phyloP scores from a whole-genome alignment of 805 yeast species.

The Pichia scutulata region DNA sequence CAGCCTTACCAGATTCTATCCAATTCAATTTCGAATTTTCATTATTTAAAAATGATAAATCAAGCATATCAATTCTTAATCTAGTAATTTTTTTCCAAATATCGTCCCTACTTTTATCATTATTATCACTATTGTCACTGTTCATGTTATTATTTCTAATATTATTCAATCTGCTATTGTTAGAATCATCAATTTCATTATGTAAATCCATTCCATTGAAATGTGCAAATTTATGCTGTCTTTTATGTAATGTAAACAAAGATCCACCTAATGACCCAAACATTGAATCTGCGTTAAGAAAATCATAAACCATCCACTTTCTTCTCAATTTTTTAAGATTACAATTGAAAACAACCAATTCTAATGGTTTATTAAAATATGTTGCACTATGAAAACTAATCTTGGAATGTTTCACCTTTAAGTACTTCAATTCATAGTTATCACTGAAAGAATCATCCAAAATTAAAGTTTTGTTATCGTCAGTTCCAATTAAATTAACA shows the following conservation, averaged over 20 bases:
- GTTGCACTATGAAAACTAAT: constrained; percentile 26
- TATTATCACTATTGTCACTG: constrained; percentile 29
- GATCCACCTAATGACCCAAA: constrained; percentile 72
- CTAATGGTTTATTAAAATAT: constrained; percentile 29
- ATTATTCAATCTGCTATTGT: background rate
- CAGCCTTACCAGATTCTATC: constrained; percentile 65
- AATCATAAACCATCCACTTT: constrained; percentile 52
- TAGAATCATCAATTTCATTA: constrained; percentile 6
- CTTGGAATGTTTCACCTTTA: constrained; percentile 46
- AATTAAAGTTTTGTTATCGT: constrained; percentile 4
- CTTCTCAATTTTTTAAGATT: constrained; percentile 55
- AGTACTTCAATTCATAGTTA: constrained; percentile 32
- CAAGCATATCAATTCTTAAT: constrained; percentile 33
- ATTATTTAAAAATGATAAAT: constrained; percentile 24
- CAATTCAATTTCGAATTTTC: constrained; percentile 50
- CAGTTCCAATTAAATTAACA: constrained; percentile 14
- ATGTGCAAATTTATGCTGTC: constrained; percentile 50
- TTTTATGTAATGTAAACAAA: constrained; percentile 67
- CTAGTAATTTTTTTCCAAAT: constrained; percentile 48
- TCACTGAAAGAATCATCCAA: constrained; percentile 20
- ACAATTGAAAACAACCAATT: constrained; percentile 55
- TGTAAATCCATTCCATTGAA: constrained; percentile 28
- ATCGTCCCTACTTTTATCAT: constrained; percentile 6
- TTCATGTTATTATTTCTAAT: constrained; percentile 1
- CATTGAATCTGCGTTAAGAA: constrained; percentile 61